Percentiles rank a stretch among this genome's conserved stretches.
These are phyloP conservation scores for Talaromyces verruculosus DNA, from an alignment of 2,329 filamentous ascomycete genomes.

Conservation along the genomic window DNA sequence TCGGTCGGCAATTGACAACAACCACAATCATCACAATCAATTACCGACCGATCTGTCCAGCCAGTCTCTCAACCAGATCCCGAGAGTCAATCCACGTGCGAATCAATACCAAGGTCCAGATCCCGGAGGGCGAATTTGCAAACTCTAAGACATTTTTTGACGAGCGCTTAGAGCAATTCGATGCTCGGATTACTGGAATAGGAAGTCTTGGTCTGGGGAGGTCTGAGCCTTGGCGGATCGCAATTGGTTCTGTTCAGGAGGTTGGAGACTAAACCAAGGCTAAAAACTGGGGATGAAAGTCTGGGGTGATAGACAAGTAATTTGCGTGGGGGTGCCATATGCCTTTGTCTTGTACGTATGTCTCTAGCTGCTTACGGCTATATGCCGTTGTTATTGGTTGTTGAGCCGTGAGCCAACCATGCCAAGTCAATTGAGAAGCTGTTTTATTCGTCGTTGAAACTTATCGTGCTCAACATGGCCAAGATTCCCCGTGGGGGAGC, in stretches of 20 bases:
- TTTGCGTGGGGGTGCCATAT: not conserved
- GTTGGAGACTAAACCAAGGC: not conserved
- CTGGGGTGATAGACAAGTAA: not conserved
- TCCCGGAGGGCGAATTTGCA: not conserved
- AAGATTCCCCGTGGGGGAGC: constrained; percentile 6
- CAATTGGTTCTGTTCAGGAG: not conserved
- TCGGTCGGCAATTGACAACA: not conserved
- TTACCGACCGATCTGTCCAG: not conserved
- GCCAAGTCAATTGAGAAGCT: not conserved
- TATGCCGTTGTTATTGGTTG: no score
- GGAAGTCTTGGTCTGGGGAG: not conserved
- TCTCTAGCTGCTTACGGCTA: no score
- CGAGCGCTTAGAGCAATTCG: not conserved
- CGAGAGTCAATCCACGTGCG: constrained; percentile 1
- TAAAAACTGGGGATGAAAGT: constrained; percentile 5
- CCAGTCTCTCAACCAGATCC: not conserved
- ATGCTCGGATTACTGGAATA: not conserved
- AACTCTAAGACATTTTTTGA: not conserved
- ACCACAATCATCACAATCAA: not conserved
- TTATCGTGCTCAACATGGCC: not conserved
- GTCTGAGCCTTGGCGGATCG: not conserved
- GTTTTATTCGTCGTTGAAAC: not conserved
- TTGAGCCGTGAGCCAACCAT: not conserved
- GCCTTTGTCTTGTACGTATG: not conserved
- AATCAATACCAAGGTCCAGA: not conserved